A percentile compares a stretch with the other conserved stretches of the same genome.
These are phyloP conservation scores for Talaromyces sp. DNA, from an alignment of 2,329 filamentous ascomycete genomes.

Conservation along the genomic window DNA sequence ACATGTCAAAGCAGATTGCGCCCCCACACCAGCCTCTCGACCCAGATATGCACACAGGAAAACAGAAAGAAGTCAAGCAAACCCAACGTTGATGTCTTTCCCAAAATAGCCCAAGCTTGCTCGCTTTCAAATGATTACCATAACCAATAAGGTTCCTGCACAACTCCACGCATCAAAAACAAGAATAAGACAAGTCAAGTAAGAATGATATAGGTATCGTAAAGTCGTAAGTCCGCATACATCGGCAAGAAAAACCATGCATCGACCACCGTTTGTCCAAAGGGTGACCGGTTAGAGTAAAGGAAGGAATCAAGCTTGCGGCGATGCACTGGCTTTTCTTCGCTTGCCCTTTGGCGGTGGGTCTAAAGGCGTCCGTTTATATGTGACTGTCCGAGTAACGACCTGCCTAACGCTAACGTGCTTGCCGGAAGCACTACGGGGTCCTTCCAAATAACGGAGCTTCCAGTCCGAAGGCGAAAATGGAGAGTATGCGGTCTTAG, in stretches of 20 bases:
- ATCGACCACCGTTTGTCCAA: no score
- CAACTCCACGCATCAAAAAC: constrained; percentile 6
- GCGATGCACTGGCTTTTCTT: constrained; percentile 59
- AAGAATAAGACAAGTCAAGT: background rate
- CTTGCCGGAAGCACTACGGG: constrained; percentile 63
- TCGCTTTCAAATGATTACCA: constrained; percentile 4
- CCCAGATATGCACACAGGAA: background rate
- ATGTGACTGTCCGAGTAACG: constrained; percentile 90
- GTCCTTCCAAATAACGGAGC: constrained; percentile 59
- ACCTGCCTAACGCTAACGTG: constrained; percentile 77
- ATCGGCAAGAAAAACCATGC: background rate
- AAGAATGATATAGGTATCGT: constrained; percentile 1
- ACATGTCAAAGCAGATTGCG: constrained; percentile 7
- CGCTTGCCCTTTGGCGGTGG: constrained; percentile 91
- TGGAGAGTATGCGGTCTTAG: constrained; percentile 64
- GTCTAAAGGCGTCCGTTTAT: constrained; percentile 72
- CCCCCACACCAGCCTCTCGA: constrained; percentile 10
- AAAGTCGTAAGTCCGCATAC: background rate
- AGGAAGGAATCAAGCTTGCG: constrained; percentile 1
- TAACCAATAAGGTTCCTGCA: background rate
- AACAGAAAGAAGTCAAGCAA: background rate
- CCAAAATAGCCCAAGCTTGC: background rate
- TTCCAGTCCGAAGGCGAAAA: constrained; percentile 84
- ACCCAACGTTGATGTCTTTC: background rate
- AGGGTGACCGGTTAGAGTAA: no score